Evolutionary conservation across 2,329 filamentous ascomycete species (phyloP), one percentile per base, ranked within the genome.

Genomic region (Fusarium compactum): DNA sequence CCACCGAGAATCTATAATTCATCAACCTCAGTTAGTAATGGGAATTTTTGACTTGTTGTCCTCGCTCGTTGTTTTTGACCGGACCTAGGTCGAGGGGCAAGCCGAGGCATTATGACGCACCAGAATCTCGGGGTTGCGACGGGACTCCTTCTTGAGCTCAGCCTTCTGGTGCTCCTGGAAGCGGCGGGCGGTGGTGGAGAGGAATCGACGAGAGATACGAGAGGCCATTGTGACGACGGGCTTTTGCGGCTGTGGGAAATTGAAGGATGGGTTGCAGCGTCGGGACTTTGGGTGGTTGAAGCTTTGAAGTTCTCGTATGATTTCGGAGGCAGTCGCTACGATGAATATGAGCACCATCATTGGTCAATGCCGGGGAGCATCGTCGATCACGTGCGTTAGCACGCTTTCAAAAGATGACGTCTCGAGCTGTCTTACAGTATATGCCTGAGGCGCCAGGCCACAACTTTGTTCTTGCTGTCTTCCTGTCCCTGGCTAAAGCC

Each of bases 1-100:
- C 90, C 93, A 71, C 95, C 89, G 73, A 99, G 92, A 78, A 98
- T 90, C 96, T 98, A 77, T 70, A 74, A 46, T 54, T 48, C 44
- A 62, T 46, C 58, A 46, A 58, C 58, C 24, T 47, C 63, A 22
- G 67, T 74, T 65, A 72, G 65, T 51, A 60, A 62, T 65, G 56
- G 43, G 30, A 48, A 24, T 60, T 50, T 34, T 41, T 22, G 34
- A 20, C n/a, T 52, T 29, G 56, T 46, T 38, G 40, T 53, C 45
- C 38, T 56, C 20, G 34, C 15, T 54, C 30, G 24, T 38, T 51
- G 55, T 67, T 58, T 58, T 57, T 15, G 63, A 40, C 41, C 43
- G 43, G 57, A 56, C 53, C 46, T 58, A 55, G 45, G 52, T 60
- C 48, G 47, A 46, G 60, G 56, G 67, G 51, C 65, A 58, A 67